Evolutionary conservation across 345 rosid genomes (phyloP).

Genomic region (Heritiera fomes): DNA sequence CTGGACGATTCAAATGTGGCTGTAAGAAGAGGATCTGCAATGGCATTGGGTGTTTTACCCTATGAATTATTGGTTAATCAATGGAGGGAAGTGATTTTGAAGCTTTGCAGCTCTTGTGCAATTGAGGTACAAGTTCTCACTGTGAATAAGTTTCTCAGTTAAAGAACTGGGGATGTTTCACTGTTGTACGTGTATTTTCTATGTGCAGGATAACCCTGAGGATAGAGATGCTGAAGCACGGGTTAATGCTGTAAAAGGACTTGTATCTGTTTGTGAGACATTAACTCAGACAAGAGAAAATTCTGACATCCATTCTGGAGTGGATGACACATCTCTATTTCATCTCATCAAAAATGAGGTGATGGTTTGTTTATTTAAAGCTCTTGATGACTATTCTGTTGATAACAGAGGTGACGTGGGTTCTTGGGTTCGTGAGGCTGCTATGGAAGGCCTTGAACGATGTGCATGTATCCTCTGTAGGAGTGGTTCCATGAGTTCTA

Average conservation of each 20-base stretch:
- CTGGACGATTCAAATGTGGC: conserved; percentile 81
- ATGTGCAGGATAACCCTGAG: conserved; percentile 73
- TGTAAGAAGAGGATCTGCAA: not conserved
- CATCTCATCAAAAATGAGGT: conserved; percentile 76
- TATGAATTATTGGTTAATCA: no score
- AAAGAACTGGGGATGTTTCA: conserved; percentile 16
- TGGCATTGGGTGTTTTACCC: no score
- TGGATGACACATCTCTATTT: conserved; percentile 49
- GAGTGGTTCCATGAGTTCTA: conserved; percentile 28
- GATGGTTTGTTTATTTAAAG: conserved; percentile 70
- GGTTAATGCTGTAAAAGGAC: conserved; percentile 90
- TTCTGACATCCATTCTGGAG: conserved; percentile 30
- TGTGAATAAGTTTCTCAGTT: conserved; percentile 1
- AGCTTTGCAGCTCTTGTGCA: no score
- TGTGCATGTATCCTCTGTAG: conserved; percentile 77
- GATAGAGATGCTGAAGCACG: conserved; percentile 98
- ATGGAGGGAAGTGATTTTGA: no score
- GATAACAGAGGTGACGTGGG: conserved; percentile 99
- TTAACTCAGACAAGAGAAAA: conserved; percentile 49
- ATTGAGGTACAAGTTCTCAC: conserved; percentile 54
- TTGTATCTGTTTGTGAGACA: conserved; percentile 78
- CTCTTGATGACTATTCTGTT: conserved; percentile 91
- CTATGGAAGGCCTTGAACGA: conserved; percentile 83
- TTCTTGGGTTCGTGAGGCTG: conserved; percentile 99
- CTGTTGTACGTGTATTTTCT: conserved; percentile 24